A percentile compares a stretch with the other conserved stretches of the same genome.
phyloP scores from a whole-genome alignment of 2,329 filamentous ascomycete species.

The Aspergillus japonicus region DNA sequence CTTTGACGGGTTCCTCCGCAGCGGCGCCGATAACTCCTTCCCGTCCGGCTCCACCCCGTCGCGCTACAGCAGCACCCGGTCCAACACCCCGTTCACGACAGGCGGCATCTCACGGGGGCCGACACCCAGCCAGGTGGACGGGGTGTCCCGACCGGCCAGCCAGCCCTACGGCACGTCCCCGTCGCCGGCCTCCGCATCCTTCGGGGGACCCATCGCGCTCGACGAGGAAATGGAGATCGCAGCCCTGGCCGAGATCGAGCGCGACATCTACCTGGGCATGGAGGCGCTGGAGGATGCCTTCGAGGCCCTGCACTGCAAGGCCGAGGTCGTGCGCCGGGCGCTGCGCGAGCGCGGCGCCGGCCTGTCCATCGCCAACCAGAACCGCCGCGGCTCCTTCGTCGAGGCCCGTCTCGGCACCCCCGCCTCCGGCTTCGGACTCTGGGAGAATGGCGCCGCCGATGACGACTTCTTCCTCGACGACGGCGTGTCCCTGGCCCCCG shows the following conservation, averaged over 20 bases:
- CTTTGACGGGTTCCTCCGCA: slow-evolving; percentile 95
- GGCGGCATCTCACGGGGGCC: slow-evolving; percentile 36
- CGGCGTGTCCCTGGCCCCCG: slow-evolving; percentile 45
- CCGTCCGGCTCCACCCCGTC: slow-evolving; percentile 25
- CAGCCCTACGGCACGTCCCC: slow-evolving; percentile 41
- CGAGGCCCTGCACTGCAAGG: slow-evolving; percentile 81
- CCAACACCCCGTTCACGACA: slow-evolving; percentile 33
- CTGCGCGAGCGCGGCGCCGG: slow-evolving; percentile 81
- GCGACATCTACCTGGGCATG: slow-evolving; percentile 92
- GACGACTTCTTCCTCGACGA: slow-evolving; percentile 49
- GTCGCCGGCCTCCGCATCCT: slow-evolving; percentile 61
- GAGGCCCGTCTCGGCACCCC: slow-evolving; percentile 46
- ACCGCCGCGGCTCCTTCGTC: slow-evolving; percentile 42
- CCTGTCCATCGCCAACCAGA: slow-evolving; percentile 54
- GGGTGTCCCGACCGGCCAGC: slow-evolving; percentile 43
- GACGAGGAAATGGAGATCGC: slow-evolving; percentile 94
- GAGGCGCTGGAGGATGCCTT: slow-evolving; percentile 92
- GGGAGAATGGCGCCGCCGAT: slow-evolving; percentile 42
- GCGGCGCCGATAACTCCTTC: slow-evolving; percentile 68
- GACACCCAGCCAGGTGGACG: slow-evolving; percentile 37
- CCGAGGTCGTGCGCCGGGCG: slow-evolving; percentile 74
- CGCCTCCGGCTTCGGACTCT: slow-evolving; percentile 34
- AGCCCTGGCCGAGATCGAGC: slow-evolving; percentile 83
- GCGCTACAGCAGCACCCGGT: slow-evolving; percentile 41
- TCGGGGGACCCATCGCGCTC: slow-evolving; percentile 75